phyloP scores from a whole-genome alignment of 169 alveolate genomes.

The Plasmodium billcollinsi region DNA sequence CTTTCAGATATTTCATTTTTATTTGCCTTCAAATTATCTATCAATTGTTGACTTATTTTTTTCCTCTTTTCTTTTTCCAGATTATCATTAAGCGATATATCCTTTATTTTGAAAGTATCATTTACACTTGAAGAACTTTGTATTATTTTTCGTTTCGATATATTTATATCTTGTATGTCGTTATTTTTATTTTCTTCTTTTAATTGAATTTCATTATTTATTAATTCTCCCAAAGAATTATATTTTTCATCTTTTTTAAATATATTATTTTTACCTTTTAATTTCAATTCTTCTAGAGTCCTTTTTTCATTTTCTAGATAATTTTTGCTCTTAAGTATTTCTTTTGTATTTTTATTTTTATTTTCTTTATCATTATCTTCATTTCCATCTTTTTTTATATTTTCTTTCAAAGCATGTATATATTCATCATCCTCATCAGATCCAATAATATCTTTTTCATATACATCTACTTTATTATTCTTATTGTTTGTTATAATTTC shows the following conservation, averaged over 20 bases:
- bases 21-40: neutral
- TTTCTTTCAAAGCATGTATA: conserved; percentile 25
- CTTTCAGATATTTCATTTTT: neutral
- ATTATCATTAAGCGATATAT: conserved; percentile 17
- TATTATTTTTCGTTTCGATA: neutral
- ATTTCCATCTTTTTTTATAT: neutral
- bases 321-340: conserved; percentile 30
- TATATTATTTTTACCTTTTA: conserved; percentile 10
- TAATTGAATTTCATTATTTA: conserved; percentile 14
- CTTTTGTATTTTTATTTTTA: neutral
- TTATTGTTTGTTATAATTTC: neutral
- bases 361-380: neutral
- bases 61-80: conserved; percentile 16
- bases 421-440: conserved; percentile 42
- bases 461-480: neutral
- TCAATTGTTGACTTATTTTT: neutral
- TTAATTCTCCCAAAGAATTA: conserved; percentile 1
- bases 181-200: conserved; percentile 15
- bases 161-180: neutral
- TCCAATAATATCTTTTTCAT: neutral
- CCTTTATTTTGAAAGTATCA: conserved; percentile 39
- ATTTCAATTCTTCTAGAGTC: conserved; percentile 33
- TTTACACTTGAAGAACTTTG: neutral
- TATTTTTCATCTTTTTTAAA: no score
- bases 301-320: conserved; percentile 56